Evolutionary conservation across 768 basidiomycete species (phyloP).

Genomic region (Trametes sanguinea): DNA sequence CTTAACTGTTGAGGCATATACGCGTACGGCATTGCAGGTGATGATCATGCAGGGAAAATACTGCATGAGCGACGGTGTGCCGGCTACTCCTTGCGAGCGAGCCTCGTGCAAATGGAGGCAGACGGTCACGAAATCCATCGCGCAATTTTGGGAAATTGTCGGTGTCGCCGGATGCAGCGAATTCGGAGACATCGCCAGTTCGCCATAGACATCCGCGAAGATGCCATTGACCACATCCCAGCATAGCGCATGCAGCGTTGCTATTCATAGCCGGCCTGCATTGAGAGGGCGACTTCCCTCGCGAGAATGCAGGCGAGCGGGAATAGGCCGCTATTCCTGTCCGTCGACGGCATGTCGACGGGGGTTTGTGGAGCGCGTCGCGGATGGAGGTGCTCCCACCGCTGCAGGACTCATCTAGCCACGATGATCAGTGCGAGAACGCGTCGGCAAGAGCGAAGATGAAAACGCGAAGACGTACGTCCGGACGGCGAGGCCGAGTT

Average conservation of each 20-base stretch:
- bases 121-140: too few relatives aligned
- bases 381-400: background rate
- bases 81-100: too few relatives aligned
- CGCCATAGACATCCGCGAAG: conserved; percentile 6
- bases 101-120: too few relatives aligned
- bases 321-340: conserved; percentile 9
- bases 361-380: background rate
- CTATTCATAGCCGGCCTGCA: conserved; percentile 5
- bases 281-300: background rate
- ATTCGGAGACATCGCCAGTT: background rate
- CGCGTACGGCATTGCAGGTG: too few relatives aligned
- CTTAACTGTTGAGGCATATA: too few relatives aligned
- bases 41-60: too few relatives aligned
- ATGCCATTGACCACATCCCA: background rate
- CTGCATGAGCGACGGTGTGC: too few relatives aligned
- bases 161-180: background rate
- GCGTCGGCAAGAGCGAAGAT: background rate
- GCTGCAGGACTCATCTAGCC: background rate
- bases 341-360: background rate
- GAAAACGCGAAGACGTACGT: background rate
- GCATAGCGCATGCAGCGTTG: background rate
- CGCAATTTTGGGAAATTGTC: conserved; percentile 5
- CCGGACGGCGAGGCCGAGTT: background rate
- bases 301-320: background rate
- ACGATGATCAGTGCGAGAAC: conserved; percentile 7